Evolutionary conservation across 2,329 filamentous ascomycete species (phyloP).

Genomic region (Botrytis deweyae): DNA sequence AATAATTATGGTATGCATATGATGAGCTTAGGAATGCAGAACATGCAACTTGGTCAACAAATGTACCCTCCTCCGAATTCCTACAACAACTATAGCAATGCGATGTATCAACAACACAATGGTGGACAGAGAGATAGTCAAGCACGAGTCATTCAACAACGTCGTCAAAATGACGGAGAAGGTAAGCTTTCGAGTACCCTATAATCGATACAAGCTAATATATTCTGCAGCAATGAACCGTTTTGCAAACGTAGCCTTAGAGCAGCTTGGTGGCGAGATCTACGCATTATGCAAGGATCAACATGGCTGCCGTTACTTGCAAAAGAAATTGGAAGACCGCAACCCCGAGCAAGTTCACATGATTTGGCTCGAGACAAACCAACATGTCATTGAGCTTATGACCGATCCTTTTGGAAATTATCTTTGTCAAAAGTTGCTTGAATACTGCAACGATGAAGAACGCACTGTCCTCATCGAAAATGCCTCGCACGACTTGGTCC

Average conservation of each 20-base stretch:
- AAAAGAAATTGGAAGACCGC: constrained; percentile 94
- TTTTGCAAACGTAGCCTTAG: constrained; percentile 79
- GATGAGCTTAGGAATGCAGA: constrained; percentile 67
- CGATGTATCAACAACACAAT: constrained; percentile 35
- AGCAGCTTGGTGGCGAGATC: constrained; percentile 78
- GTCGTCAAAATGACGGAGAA: constrained; percentile 72
- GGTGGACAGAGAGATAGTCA: constrained; percentile 69
- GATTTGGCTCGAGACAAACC: constrained; percentile 92
- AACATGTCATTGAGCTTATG: constrained; percentile 96
- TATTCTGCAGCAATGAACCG: constrained; percentile 62
- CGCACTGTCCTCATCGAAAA: constrained; percentile 91
- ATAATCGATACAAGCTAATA: constrained; percentile 25
- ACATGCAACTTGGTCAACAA: constrained; percentile 55
- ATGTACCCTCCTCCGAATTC: constrained; percentile 56
- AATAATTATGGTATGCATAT: constrained; percentile 52
- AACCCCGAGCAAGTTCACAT: constrained; percentile 80
- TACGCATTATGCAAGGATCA: constrained; percentile 95
- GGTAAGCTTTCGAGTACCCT: constrained; percentile 46
- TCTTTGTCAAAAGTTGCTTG: constrained; percentile 95
- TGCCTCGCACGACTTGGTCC: constrained; percentile 81
- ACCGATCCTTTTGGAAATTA: constrained; percentile 99
- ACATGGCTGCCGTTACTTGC: constrained; percentile 92
- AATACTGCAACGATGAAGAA: constrained; percentile 93
- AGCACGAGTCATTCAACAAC: constrained; percentile 71
- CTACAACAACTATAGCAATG: constrained; percentile 45